Conservation (phyloP, 805 yeast genomes). For the Candida incommunis region DNA sequence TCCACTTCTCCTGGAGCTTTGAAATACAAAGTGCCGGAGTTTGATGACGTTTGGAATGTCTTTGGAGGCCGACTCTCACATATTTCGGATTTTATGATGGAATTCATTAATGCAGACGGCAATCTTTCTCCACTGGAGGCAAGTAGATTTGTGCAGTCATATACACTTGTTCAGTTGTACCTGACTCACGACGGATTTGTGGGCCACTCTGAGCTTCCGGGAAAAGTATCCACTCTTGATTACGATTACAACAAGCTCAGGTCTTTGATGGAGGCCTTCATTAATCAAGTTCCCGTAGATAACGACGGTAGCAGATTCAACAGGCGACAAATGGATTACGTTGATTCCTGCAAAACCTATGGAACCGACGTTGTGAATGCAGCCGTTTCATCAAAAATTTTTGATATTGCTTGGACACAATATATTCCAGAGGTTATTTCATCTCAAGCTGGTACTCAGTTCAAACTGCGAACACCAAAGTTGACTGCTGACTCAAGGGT, state of each 20-base stretch:
- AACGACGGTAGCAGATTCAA: not conserved
- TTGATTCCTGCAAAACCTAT: conserved; percentile 5
- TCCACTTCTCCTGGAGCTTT: conserved; percentile 9
- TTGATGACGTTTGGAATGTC: conserved; percentile 10
- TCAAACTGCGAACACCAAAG: conserved; percentile 6
- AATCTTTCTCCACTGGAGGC: conserved; percentile 6
- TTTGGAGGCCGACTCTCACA: conserved; percentile 11
- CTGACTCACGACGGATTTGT: conserved; percentile 4
- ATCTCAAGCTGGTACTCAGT: conserved; percentile 2
- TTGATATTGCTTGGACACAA: conserved; percentile 8
- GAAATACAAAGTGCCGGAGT: conserved; percentile 7
- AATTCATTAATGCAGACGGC: conserved; percentile 10
- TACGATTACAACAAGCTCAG: conserved; percentile 1
- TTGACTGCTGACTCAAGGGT: conserved; percentile 9
- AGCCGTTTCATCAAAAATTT: conserved; percentile 4
- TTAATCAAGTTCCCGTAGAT: not conserved
- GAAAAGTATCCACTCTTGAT: conserved; percentile 3
- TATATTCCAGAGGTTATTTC: conserved; percentile 5
- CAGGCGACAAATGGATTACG: not conserved
- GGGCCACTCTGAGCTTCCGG: conserved; percentile 5
- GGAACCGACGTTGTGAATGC: conserved; percentile 7
- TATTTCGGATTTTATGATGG: conserved; percentile 9
- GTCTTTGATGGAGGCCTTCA: not conserved
- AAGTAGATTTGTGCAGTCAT: conserved; percentile 4
- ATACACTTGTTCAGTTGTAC: conserved; percentile 4